A percentile compares a stretch with the other conserved stretches of the same genome.
phyloP scores from a whole-genome alignment of 805 yeast species.

The Candida pseudoglaebosa region DNA sequence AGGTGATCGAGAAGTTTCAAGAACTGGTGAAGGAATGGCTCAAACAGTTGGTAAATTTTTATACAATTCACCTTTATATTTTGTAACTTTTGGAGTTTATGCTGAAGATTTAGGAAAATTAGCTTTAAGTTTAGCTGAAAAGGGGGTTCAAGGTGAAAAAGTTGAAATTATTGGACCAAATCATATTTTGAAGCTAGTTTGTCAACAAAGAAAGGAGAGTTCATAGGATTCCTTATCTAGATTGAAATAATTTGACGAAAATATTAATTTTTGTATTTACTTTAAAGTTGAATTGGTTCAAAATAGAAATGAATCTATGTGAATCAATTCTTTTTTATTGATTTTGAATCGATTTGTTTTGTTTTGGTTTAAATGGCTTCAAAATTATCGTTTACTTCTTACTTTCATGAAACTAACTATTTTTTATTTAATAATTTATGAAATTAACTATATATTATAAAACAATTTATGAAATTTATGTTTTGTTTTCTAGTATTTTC shows the following conservation, averaged over 20 bases:
- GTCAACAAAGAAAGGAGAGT: no score
- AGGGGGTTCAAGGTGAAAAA: constrained; percentile 3
- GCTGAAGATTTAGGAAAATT: constrained; percentile 66
- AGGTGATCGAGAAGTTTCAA: constrained; percentile 52
- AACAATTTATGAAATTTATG: background rate
- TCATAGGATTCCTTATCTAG: no score
- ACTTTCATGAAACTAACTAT: no score
- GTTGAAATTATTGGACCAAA: background rate
- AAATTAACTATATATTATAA: background rate
- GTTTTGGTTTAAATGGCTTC: no score
- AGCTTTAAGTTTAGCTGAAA: constrained; percentile 38
- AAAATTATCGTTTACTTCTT: no score
- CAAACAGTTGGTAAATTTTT: constrained; percentile 26
- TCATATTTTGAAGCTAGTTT: background rate
- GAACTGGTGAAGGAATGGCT: constrained; percentile 33
- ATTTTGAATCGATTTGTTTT: no score
- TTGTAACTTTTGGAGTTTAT: constrained; percentile 40
- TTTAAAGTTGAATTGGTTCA: no score
- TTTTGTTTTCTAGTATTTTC: constrained; percentile 13
- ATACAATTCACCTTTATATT: constrained; percentile 8
- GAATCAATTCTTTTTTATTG: no score
- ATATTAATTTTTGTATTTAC: no score
- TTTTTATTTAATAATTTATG: no score
- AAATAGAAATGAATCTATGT: no score
- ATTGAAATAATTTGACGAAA: no score